These are phyloP conservation scores for Xylaria intraflava DNA, from an alignment of 495 filamentous ascomycete species.

Conservation along the genomic window DNA sequence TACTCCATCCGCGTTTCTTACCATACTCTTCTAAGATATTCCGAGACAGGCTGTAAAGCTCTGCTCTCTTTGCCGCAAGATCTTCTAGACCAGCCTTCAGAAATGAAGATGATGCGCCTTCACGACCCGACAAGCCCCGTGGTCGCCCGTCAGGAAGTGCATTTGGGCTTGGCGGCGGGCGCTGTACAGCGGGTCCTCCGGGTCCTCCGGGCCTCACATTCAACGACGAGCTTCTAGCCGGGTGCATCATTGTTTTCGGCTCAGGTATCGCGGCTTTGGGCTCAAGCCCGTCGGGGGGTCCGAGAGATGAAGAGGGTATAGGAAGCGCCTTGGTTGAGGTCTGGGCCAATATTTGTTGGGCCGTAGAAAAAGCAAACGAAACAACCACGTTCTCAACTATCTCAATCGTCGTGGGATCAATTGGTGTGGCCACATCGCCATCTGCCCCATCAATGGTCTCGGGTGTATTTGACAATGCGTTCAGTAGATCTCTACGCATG, in stretches of 20 bases:
- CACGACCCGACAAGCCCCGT: constrained; percentile 21
- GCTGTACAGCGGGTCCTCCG: constrained; percentile 12
- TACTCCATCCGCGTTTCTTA: constrained; percentile 64
- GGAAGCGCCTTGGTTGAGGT: constrained; percentile 63
- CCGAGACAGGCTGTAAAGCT: constrained; percentile 71
- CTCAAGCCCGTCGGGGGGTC: constrained; percentile 38
- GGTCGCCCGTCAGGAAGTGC: constrained; percentile 33
- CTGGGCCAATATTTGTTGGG: constrained; percentile 69
- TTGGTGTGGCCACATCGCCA: background rate
- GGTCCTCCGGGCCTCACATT: constrained; percentile 20
- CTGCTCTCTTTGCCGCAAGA: constrained; percentile 73
- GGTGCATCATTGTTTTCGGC: constrained; percentile 59
- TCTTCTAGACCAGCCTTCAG: constrained; percentile 69
- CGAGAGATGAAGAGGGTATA: constrained; percentile 55
- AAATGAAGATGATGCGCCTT: constrained; percentile 28
- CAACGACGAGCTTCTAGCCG: constrained; percentile 49
- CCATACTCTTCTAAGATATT: constrained; percentile 71
- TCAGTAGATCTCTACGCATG: constrained; percentile 65
- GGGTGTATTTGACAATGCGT: constrained; percentile 31
- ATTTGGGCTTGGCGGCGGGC: constrained; percentile 39
- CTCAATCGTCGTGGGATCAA: constrained; percentile 35
- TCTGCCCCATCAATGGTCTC: constrained; percentile 19
- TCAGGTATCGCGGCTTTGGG: constrained; percentile 50
- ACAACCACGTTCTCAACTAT: constrained; percentile 75
- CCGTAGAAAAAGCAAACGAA: constrained; percentile 76